Conservation (phyloP, 176 grass and related monocot species). For the Otatea glauca region DNA sequence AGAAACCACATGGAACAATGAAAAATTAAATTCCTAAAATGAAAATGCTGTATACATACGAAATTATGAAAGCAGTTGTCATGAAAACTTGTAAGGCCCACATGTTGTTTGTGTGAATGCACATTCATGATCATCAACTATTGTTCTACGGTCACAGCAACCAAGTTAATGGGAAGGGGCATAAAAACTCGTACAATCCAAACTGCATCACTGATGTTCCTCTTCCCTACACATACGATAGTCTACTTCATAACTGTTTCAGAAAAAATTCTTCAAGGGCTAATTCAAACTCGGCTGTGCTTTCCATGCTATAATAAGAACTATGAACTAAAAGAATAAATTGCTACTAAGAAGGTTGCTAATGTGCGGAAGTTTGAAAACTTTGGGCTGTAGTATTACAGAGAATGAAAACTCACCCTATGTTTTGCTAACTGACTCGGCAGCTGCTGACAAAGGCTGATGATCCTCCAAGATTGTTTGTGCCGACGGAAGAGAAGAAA, state of each 20-base stretch:
- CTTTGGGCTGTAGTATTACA: not conserved
- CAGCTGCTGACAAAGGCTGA: conserved; percentile 48
- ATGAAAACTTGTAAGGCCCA: not conserved
- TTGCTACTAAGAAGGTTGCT: not conserved
- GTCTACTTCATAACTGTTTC: conserved; percentile 6
- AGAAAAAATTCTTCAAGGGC: not conserved
- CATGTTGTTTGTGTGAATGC: not conserved
- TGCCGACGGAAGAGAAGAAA: conserved; percentile 61
- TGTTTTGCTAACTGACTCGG: conserved; percentile 53
- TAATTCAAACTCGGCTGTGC: not conserved
- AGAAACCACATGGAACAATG: not conserved
- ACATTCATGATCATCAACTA: not conserved
- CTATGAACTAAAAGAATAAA: conserved; percentile 8
- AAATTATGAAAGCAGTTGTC: not conserved
- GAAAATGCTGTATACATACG: not conserved
- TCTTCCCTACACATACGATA: not conserved
- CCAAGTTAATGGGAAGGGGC: not conserved
- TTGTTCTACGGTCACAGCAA: not conserved
- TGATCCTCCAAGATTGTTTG: conserved; percentile 57
- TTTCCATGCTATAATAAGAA: not conserved
- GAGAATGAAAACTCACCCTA: conserved; percentile 44
- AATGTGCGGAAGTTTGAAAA: not conserved
- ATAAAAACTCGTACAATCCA: not conserved
- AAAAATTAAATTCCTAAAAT: not conserved
- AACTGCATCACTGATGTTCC: not conserved